Evolutionary conservation across 208 protist genomes (phyloP).

Genomic region (Phytomonas serpens): DNA sequence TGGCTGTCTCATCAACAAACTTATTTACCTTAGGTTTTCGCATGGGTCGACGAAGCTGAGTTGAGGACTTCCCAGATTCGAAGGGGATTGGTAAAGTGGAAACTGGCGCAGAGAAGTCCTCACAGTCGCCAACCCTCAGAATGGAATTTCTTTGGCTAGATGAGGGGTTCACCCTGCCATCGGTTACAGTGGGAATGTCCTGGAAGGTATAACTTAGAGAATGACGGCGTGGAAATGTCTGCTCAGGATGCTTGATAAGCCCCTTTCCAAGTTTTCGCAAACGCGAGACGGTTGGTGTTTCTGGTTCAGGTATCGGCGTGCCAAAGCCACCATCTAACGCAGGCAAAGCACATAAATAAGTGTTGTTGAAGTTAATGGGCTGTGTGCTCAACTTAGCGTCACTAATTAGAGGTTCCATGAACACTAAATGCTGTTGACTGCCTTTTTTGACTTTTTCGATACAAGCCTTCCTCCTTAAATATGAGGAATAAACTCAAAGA

Average conservation of each 20-base stretch:
- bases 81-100: neutral
- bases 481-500: neutral
- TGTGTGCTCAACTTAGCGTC: neutral
- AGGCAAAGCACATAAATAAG: neutral
- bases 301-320: neutral
- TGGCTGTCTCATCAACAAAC: neutral
- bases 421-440: neutral
- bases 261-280: neutral
- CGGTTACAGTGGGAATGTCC: neutral
- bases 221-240: neutral
- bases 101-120: neutral
- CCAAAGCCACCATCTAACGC: neutral
- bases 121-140: neutral
- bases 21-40: neutral
- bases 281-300: neutral
- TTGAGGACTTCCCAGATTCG: neutral
- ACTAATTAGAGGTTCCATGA: neutral
- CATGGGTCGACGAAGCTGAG: neutral
- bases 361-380: neutral
- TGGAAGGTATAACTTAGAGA: neutral
- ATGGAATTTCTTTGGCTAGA: neutral
- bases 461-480: neutral
- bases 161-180: neutral
- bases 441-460: neutral
- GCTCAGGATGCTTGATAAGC: neutral